Base-by-base conservation (phyloP, 73 alveolate species). In the Paramecium caudatum region DNA sequence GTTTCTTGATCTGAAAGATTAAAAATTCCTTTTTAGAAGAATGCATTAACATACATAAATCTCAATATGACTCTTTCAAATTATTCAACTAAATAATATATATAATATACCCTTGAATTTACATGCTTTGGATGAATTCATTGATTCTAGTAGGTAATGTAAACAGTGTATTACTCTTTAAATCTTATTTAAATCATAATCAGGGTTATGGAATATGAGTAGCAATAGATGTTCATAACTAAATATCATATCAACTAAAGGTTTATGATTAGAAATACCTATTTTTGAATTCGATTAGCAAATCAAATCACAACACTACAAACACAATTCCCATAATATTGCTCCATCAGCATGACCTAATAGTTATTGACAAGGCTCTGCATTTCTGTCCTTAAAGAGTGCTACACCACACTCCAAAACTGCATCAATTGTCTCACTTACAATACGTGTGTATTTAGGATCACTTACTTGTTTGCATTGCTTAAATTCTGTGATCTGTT, bases 211-310 rank as follows among this genome's bases (percentile, higher is more conserved):
- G 55, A 39, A 41, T 37, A 74, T 36, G 4, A 74, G 30, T 41
- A 37, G 17, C 88, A 74, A 23, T 36, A 74, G 17, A 74, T 74
- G 43, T 10, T 74, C 88, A 74, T 74, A 74, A 21, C 88, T 45
- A 74, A 74, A 74, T 23, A 74, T 39, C 68, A 74, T 37, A 7
- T 74, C 88, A 5, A 39, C 88, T 74, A 15, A 19, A 27, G 7
- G 32, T 32, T 65, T 30, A 27, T 12, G 6, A 4, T n/a, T 21
- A 0, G 21, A 74, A n/a, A 27, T 74, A 74, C 88, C 17, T 74
- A 27, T 27, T 74, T 43, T 74, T 10, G 4, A 12, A 21, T 45
- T 74, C 17, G 65, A 16, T 74, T 33, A 15, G 3, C 43, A 16
- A 6, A 74, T 19, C 32, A 74, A 19, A 27, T 74, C 45, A 19